Base-by-base conservation (phyloP, 192 early-diverging fungal genomes). In the Globomyces pollinis-pini region DNA sequence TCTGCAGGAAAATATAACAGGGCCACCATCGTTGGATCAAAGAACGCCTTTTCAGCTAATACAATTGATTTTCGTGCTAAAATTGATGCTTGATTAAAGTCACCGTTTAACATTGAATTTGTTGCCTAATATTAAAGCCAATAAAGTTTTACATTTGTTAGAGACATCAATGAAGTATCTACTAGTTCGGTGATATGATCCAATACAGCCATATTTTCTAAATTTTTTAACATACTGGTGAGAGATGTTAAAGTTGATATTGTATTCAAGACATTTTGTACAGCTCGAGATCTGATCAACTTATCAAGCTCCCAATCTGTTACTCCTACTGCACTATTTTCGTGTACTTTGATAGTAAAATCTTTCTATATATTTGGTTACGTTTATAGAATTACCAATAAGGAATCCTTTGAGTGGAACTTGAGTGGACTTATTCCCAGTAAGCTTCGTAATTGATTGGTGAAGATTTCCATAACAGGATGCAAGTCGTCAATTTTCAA, bases 1-100 rank as follows among this genome's bases (percentile, higher is more conserved):
- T 99, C 93, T 57, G 92, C 88, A 3, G 96, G 96, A 73, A 99
- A 99, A 63, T 99, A 99, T 3, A 97, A 74, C 84, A 96, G 81
- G 3, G 91, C 86, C 0, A 99, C 91, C 96, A 99, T 96, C 9
- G 90, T 91, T 0, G 93, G 93, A 63, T 99, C 91, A 80, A 96
- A 97, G 64, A 99, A 99, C 3, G 96, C 94, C 2, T 73, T 73
- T 71, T 97, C 92, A 1, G 94, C 78, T 12, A 76, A 53, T 26
- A 67, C 67, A 5, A 92, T 67, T 0, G 89, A 94, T 4, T 63
- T 51, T 5, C 81, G 72, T 1, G 91, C 84, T 23, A 78, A 64
- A 9, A 64, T 24, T 16, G 85, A 76, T 0, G 90, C 87, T 11
- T 58, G 30, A 1, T 56, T 59, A 12, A 32, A 41, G 20, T 74